Conservation (phyloP, 352 stramenopile species). For the Phytopythium oedochilum region DNA sequence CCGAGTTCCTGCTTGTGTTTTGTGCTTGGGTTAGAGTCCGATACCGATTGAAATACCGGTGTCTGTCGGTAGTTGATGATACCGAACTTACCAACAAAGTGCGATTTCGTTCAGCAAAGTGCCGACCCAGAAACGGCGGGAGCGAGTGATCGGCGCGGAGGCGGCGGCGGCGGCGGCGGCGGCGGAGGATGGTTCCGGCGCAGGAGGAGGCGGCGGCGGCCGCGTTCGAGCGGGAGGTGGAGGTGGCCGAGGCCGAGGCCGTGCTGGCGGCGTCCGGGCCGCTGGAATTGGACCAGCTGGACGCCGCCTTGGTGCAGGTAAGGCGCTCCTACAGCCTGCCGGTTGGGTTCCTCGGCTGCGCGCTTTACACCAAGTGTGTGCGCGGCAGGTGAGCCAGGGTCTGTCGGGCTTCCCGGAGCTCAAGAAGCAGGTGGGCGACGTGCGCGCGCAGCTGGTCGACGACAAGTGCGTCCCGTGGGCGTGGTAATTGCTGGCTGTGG, state of each 20-base stretch:
- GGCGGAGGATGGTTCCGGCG: neutral
- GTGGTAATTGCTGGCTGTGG: no score
- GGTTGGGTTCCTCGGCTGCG: no score
- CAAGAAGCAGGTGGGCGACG: constrained; percentile 31
- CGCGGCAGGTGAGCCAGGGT: constrained; percentile 34
- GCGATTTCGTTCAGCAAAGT: no score
- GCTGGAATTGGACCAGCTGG: constrained; percentile 36
- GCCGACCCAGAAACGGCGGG: no score
- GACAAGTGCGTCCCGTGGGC: constrained; percentile 36
- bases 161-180: neutral
- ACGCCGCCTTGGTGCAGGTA: constrained; percentile 45
- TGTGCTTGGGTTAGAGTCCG: no score
- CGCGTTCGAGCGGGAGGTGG: constrained; percentile 57
- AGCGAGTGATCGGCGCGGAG: no score
- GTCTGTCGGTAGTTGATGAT: no score
- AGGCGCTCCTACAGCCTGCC: no score
- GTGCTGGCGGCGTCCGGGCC: constrained; percentile 60
- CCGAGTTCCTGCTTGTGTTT: neutral
- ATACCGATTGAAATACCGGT: neutral
- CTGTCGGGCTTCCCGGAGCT: constrained; percentile 30
- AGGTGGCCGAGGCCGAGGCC: constrained; percentile 54
- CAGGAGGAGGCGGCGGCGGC: constrained; percentile 27
- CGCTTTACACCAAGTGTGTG: no score
- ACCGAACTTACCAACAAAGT: no score
- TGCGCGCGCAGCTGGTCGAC: constrained; percentile 45